Conservation (phyloP, 148 eudicot species). For the Amaranthus hypochondriacus region DNA sequence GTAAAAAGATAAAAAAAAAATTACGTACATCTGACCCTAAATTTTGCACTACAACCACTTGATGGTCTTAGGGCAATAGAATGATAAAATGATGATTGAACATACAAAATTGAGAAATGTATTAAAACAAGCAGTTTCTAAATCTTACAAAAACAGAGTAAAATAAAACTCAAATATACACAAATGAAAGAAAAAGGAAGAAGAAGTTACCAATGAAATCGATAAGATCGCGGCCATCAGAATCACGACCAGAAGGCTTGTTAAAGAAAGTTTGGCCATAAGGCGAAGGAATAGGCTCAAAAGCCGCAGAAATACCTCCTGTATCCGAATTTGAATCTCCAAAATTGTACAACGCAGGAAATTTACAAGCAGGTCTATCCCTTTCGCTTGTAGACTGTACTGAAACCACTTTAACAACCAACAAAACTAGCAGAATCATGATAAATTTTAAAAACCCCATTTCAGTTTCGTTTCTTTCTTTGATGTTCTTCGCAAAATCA, state of each 20-base stretch:
- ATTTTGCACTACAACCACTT: too few species aligned
- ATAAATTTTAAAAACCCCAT: not conserved
- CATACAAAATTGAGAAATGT: too few species aligned
- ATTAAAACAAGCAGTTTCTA: too few species aligned
- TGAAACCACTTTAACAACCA: not conserved
- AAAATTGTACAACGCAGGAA: constrained; percentile 37
- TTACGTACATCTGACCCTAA: too few species aligned
- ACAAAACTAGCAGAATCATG: not conserved
- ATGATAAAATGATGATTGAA: too few species aligned
- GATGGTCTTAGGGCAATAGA: too few species aligned
- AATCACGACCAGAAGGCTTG: constrained; percentile 30
- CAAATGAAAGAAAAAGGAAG: not conserved
- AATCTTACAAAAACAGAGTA: too few species aligned
- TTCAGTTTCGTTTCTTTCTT: not conserved
- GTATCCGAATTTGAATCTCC: constrained; percentile 47
- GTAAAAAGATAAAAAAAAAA: too few species aligned
- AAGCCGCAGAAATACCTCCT: constrained; percentile 37
- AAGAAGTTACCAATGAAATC: constrained; percentile 31
- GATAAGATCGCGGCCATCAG: constrained; percentile 39
- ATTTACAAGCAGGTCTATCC: constrained; percentile 19
- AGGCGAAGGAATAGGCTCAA: constrained; percentile 34
- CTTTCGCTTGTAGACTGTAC: not conserved
- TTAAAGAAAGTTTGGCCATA: constrained; percentile 39
- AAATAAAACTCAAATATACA: not conserved
- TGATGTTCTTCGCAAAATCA: not conserved